Evolutionary conservation across 164 flowering plant genomes (phyloP), one percentile per base, ranked within the genome.

Genomic region (Macadamia integrifolia): DNA sequence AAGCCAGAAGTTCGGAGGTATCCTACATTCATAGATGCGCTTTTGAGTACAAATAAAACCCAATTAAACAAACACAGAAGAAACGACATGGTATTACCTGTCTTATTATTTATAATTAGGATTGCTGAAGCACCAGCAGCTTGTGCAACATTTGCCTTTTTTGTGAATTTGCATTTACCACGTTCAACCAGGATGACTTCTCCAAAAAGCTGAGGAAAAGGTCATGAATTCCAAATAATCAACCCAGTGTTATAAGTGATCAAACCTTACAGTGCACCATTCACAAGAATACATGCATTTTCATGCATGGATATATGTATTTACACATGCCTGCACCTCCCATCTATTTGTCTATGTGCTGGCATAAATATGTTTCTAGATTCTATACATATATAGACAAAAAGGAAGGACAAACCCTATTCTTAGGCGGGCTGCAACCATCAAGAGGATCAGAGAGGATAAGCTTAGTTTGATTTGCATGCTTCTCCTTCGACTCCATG

Each of bases 111-210:
- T 69, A 91, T 79, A 58, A 93, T 84, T 58, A 93, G 97, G 13
- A 93, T 72, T 10, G 95, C 97, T 59, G 87, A 82, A 78, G 98
- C 98, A 78, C 87, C 87, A 69, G 96, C 97, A 70, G 84, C 87
- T 85, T 91, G 82, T 61, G 97, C 98, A 75, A 78, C 61, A 72
- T 88, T 87, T 67, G 95, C 90, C 78, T 93, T 93, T 3, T 76
- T 69, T 29, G 97, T 93, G 78, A 93, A 93, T 74, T 74, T 93
- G 81, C 98, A 93, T 68, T 79, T 69, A 43, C 98, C 98, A 60
- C 97, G 87, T 70, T 87, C 82, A 71, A 90, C 98, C 87, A 93
- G 72, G 71, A 93, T 74, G 60, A 88, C 93, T 72, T 90, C 89
- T 62, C 92, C 86, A 68, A 81, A 59, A 77, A 87, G 82, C 98